These are phyloP conservation scores for Luvunga scandens DNA, from an alignment of 345 rosid species.

Conservation along the genomic window DNA sequence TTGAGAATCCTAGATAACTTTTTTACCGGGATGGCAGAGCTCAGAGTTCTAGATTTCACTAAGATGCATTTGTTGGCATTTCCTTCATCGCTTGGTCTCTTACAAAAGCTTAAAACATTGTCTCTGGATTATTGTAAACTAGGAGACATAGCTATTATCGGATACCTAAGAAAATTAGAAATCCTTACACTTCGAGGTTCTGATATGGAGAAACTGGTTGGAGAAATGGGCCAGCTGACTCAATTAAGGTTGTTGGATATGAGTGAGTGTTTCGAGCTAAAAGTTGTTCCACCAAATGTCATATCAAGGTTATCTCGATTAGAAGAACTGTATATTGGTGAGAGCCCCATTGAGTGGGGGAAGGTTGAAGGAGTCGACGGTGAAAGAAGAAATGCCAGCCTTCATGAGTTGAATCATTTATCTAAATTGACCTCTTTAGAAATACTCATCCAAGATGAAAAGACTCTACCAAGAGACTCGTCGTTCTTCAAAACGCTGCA, in stretches of 20 bases:
- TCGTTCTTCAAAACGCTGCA: background rate
- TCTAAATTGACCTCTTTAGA: background rate
- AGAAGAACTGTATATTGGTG: conserved; percentile 25
- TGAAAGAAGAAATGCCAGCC: background rate
- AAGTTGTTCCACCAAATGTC: conserved; percentile 12
- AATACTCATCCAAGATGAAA: background rate
- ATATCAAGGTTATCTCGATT: conserved; percentile 10
- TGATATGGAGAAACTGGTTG: conserved; percentile 3
- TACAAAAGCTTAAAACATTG: conserved; percentile 2
- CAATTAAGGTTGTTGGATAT: conserved; percentile 13
- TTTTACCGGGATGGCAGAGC: too few relatives aligned
- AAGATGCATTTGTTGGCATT: too few relatives aligned
- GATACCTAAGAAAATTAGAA: background rate
- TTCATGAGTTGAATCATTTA: conserved; percentile 26
- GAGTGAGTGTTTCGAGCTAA: background rate
- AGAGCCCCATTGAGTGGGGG: conserved; percentile 21
- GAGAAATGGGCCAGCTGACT: conserved; percentile 13
- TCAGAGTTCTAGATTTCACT: too few relatives aligned
- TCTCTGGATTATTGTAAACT: background rate
- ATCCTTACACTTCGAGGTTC: background rate
- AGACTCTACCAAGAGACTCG: background rate
- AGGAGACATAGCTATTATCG: background rate
- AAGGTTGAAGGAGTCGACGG: background rate
- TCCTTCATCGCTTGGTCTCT: background rate
- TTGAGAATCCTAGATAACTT: too few relatives aligned